Conservation (phyloP, 2,329 filamentous ascomycete species). For the Cladosporium sp. region DNA sequence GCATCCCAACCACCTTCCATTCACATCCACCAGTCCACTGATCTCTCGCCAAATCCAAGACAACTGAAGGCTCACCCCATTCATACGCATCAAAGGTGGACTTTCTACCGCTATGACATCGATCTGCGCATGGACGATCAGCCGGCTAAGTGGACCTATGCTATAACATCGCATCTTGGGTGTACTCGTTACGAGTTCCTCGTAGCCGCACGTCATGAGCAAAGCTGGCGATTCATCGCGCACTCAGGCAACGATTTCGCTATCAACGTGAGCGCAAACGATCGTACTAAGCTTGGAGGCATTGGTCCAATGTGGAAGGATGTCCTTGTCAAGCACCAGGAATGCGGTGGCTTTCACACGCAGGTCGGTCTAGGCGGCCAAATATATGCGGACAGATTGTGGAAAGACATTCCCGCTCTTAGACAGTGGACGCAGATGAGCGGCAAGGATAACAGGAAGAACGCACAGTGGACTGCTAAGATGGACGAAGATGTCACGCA, state of each 20-base stretch:
- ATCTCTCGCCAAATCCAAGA: conserved; percentile 83
- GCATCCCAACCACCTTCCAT: conserved; percentile 90
- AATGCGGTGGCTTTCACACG: conserved; percentile 92
- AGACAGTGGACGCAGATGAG: conserved; percentile 94
- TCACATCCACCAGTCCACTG: conserved; percentile 83
- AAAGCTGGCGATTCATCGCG: conserved; percentile 90
- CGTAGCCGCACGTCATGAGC: conserved; percentile 83
- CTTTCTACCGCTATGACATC: conserved; percentile 91
- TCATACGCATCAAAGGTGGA: conserved; percentile 86
- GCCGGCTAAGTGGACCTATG: conserved; percentile 87
- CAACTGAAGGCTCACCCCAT: conserved; percentile 80
- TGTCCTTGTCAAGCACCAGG: conserved; percentile 92
- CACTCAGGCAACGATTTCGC: conserved; percentile 97
- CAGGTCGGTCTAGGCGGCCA: conserved; percentile 91
- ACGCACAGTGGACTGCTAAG: conserved; percentile 82
- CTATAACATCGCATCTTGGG: conserved; percentile 91
- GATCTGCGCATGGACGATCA: conserved; percentile 83
- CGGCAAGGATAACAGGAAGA: conserved; percentile 89
- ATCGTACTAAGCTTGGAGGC: conserved; percentile 79
- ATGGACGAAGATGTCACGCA: conserved; percentile 94
- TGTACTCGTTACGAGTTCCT: conserved; percentile 98
- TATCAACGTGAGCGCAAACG: conserved; percentile 77
- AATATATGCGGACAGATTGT: conserved; percentile 90
- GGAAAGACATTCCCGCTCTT: conserved; percentile 90
- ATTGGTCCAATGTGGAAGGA: conserved; percentile 99